Percentiles rank a stretch among this genome's conserved stretches.
These are phyloP conservation scores for Omphalea diandra DNA, from an alignment of 441 rosid genomes.

Conservation along the genomic window DNA sequence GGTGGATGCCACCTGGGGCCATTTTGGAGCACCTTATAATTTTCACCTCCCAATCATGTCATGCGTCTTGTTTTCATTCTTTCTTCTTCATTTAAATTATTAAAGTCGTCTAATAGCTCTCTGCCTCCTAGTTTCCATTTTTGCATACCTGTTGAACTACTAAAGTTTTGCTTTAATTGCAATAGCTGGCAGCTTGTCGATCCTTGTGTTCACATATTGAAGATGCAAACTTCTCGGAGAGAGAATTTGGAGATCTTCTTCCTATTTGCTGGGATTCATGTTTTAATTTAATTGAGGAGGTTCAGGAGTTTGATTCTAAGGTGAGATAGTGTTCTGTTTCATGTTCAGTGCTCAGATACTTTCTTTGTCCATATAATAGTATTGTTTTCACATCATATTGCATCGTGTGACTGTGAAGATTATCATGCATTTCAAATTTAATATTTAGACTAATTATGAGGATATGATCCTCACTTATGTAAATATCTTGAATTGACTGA, in stretches of 20 bases:
- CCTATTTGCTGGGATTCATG: slow-evolving; percentile 89
- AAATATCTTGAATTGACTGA: neutral
- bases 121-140: slow-evolving; percentile 8
- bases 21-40: neutral
- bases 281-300: slow-evolving; percentile 90
- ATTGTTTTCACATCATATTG: neutral
- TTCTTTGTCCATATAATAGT: neutral
- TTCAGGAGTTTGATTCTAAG: slow-evolving; percentile 99
- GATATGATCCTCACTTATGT: neutral
- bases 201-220: slow-evolving; percentile 89
- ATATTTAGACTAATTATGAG: neutral
- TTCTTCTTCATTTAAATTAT: neutral
- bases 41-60: neutral
- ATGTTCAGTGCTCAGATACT: neutral
- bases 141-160: slow-evolving; percentile 21
- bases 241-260: slow-evolving; percentile 80
- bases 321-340: slow-evolving; percentile 33
- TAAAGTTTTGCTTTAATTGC: slow-evolving; percentile 33
- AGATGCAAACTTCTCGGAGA: slow-evolving; percentile 93
- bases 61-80: neutral
- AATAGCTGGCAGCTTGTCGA: slow-evolving; percentile 96
- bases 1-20: neutral
- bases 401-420: neutral
- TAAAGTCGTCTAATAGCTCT: slow-evolving; percentile 7
- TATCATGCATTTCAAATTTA: neutral